A percentile compares a stretch with the other conserved stretches of the same genome.
phyloP scores from a whole-genome alignment of 2,329 filamentous ascomycete genomes.

The Penicillium fuscoglaucum region DNA sequence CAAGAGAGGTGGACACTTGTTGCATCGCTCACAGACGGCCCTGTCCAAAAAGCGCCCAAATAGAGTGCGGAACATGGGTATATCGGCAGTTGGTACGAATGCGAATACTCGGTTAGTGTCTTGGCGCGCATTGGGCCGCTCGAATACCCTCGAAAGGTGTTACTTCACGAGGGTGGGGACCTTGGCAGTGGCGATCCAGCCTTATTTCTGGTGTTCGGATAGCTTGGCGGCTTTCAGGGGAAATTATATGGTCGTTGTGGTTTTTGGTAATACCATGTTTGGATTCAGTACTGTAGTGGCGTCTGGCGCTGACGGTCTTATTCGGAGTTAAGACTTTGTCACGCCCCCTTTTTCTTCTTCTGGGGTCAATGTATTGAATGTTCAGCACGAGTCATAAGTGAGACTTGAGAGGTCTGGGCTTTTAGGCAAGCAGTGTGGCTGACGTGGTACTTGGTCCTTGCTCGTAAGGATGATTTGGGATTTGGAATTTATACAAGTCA shows the following conservation, averaged over 20 bases:
- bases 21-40: not conserved
- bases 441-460: not conserved
- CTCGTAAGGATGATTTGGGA: not conserved
- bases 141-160: not conserved
- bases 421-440: not conserved
- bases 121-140: not conserved
- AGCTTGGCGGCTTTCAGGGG: not conserved
- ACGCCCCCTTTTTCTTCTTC: not conserved
- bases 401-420: not conserved
- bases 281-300: not conserved
- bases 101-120: not conserved
- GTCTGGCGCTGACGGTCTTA: not conserved
- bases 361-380: not conserved
- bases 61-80: not conserved
- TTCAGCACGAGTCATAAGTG: not conserved
- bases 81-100: not conserved
- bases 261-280: not conserved
- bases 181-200: constrained; percentile 1
- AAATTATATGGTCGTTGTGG: not conserved
- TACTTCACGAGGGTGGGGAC: not conserved
- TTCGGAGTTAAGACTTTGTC: not conserved
- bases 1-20: not conserved
- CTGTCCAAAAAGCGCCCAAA: not conserved
- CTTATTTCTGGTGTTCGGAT: not conserved
- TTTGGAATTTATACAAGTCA: not conserved